Evolutionary conservation across 2,329 filamentous ascomycete genomes (phyloP).

Genomic region (Neonectria faginata): DNA sequence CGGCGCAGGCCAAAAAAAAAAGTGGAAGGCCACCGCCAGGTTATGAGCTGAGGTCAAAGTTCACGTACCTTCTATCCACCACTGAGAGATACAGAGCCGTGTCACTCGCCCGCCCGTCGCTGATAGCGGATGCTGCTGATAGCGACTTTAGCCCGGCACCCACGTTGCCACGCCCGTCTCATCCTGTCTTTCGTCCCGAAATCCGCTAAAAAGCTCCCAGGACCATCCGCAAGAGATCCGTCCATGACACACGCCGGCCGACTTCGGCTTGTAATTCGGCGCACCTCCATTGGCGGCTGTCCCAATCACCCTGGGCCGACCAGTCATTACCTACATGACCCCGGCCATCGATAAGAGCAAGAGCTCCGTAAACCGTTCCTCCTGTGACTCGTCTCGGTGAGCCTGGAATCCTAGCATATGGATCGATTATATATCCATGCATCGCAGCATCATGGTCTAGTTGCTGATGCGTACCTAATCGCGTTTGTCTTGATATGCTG

Average conservation of each 20-base stretch:
- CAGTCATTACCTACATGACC: slow-evolving; percentile 35
- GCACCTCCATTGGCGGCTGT: slow-evolving; percentile 39
- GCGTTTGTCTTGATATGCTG: slow-evolving; percentile 20
- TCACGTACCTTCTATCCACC: slow-evolving; percentile 35
- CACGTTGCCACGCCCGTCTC: slow-evolving; percentile 6
- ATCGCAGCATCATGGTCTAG: neutral
- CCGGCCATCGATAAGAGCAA: slow-evolving; percentile 42
- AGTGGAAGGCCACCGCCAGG: slow-evolving; percentile 40
- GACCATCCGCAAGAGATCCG: slow-evolving; percentile 6
- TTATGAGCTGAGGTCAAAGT: slow-evolving; percentile 32
- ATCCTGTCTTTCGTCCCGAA: slow-evolving; percentile 4
- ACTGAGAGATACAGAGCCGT: slow-evolving; percentile 7
- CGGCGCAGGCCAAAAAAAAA: slow-evolving; percentile 40
- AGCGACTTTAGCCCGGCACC: slow-evolving; percentile 21
- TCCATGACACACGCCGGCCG: slow-evolving; percentile 33
- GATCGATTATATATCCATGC: slow-evolving; percentile 1
- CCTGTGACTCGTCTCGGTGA: slow-evolving; percentile 9
- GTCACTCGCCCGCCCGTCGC: slow-evolving; percentile 25
- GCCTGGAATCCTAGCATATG: slow-evolving; percentile 10
- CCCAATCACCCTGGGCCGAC: slow-evolving; percentile 25
- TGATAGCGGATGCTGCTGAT: slow-evolving; percentile 23
- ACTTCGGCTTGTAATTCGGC: slow-evolving; percentile 44
- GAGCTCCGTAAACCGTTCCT: slow-evolving; percentile 27
- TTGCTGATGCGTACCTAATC: slow-evolving; percentile 21
- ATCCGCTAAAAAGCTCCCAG: slow-evolving; percentile 15